Evolutionary conservation across 768 basidiomycete species (phyloP).

Genomic region (Boletus fagicola): DNA sequence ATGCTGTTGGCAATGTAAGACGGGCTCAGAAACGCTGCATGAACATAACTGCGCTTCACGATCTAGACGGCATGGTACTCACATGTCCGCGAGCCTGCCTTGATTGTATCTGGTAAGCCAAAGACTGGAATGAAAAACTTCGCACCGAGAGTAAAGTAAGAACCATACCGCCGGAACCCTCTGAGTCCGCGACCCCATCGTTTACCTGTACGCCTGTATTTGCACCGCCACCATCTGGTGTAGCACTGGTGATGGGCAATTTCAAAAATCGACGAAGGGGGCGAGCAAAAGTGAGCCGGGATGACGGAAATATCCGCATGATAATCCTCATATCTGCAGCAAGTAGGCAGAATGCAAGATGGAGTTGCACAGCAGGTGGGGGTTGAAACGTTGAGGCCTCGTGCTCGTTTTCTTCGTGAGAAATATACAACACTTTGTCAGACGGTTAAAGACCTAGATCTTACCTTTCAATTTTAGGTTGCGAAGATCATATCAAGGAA

Average conservation of each 20-base stretch:
- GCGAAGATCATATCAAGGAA: background rate
- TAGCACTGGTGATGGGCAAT: background rate
- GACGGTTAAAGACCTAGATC: background rate
- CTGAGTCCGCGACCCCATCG: too few relatives aligned
- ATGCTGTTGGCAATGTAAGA: too few relatives aligned
- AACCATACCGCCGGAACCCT: too few relatives aligned
- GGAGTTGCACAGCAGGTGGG: background rate
- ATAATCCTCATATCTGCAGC: background rate
- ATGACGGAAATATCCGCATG: background rate
- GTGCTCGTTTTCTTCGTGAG: background rate
- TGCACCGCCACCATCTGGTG: background rate
- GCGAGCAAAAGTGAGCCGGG: background rate
- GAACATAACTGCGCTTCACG: too few relatives aligned
- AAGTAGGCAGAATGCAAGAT: background rate
- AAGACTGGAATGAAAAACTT: too few relatives aligned
- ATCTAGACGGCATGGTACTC: too few relatives aligned
- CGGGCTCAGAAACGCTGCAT: too few relatives aligned
- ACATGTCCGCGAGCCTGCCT: too few relatives aligned
- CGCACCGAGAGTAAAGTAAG: too few relatives aligned
- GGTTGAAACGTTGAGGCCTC: background rate
- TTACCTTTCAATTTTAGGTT: conserved; percentile 1
- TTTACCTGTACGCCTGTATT: background rate
- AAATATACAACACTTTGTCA: background rate
- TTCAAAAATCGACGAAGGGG: background rate
- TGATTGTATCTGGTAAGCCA: too few relatives aligned